These are phyloP conservation scores for Salvia sclarea DNA, from an alignment of 305 asterid species.

Conservation along the genomic window DNA sequence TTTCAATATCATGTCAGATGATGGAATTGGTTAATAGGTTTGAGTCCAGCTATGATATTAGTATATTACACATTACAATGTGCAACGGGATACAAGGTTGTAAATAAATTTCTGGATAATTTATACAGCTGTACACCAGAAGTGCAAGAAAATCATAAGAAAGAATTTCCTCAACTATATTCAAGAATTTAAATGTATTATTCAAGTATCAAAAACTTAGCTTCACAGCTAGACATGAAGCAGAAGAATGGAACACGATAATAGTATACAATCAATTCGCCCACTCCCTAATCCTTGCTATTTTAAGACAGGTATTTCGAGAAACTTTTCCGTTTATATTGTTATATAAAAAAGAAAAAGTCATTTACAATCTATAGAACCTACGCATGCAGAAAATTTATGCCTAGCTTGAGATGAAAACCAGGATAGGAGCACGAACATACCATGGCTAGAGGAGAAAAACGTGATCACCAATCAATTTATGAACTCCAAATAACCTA, in stretches of 20 bases:
- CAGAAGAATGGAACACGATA: background rate
- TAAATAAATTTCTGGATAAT: background rate
- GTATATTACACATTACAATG: background rate
- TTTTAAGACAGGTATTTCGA: background rate
- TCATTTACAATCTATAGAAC: conserved; percentile 6
- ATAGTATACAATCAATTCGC: background rate
- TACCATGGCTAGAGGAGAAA: conserved; percentile 39
- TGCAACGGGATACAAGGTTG: background rate
- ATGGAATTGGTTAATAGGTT: background rate
- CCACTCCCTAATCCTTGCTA: background rate
- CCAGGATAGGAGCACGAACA: background rate
- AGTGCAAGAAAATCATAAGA: background rate
- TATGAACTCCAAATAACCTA: conserved; percentile 30
- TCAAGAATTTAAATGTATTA: background rate
- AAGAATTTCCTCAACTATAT: background rate
- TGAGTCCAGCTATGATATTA: background rate
- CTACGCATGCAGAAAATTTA: background rate
- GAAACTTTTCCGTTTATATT: background rate
- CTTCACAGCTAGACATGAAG: background rate
- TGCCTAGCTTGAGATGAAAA: background rate
- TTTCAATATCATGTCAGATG: conserved; percentile 1
- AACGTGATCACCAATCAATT: conserved; percentile 10
- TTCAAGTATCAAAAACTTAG: background rate
- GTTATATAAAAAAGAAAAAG: background rate
- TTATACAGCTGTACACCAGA: background rate